Evolutionary conservation across 371 early-diverging fungal genomes (phyloP), one percentile per base, ranked within the genome.

Genomic region (Amoeboaphelidium protococcarum): DNA sequence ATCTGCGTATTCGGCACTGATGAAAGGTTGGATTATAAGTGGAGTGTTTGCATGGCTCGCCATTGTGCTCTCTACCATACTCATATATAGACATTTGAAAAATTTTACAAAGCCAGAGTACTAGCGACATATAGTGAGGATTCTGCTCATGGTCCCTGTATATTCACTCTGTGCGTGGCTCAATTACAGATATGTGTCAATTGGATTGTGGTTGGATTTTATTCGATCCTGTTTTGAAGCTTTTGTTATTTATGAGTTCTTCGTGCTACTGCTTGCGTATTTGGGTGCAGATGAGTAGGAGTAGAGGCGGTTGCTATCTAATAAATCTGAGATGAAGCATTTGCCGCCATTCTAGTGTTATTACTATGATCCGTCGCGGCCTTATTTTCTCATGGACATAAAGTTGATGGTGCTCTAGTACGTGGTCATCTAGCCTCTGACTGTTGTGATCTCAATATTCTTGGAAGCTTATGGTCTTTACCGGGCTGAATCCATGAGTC

Each of bases 211-310:
- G 4, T 42, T 42, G 10, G 42, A 42, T 4, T 6, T 42, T 4
- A 12, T 22, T 4, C 10, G 22, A 21, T 16, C 6, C 21, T 42
- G 42, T 22, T 42, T 16, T 21, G 42, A 42, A 42, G 20, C 12
- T 6, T 42, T 42, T 42, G 42, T 42, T 4, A 42, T 42, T 19
- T 42, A 42, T 42, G 42, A 42, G 22, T 42, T 42, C 42, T 42
- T 42, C 21, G 21, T 12, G 4, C 42, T 42, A 4, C 20, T 42
- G 6, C 42, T 42, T 4, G 4, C 10, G 13, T 42, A 42, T 22
- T 21, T 42, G 4, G 42, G 42, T 4, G 22, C 10, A 19, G 4
- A 4, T 19, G 42, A 42, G 42, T 10, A 42, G 42, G 37, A 31
- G 37, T 16, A 31, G 16, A 31, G 37, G 37, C 37, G 16, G 37